Evolutionary conservation across 371 early-diverging fungal genomes (phyloP), one percentile per base, ranked within the genome.

Genomic region (Mortierella sp.): DNA sequence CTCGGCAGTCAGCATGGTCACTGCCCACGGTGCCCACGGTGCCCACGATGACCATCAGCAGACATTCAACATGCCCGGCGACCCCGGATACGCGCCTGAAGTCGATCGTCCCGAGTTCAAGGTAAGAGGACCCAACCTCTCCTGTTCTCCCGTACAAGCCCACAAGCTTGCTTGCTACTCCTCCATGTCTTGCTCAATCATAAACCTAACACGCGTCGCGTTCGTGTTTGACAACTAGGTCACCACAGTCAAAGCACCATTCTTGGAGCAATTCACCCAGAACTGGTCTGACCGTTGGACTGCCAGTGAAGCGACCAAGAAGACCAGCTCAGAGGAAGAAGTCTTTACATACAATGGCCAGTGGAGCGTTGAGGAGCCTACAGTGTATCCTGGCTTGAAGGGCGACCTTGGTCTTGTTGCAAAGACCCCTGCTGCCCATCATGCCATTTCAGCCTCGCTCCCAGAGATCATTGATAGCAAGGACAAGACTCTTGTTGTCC

Each of bases 401-500:
- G 87, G 85, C 34, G 93, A 95, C 77, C 70, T 81, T 51, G 92
- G 89, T 13, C 79, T 95, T 46, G 90, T 92, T 16, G 86, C 76
- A 80, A 95, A 80, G 92, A 89, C 65, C 86, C 88, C 61, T 72
- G 92, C 68, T 90, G 90, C 90, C 86, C 89, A 89, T 47, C 83
- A 96, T 72, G 92, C 94, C 44, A 84, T 91, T 63, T 87, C 96
- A 7, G 88, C 95, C 17, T 85, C 88, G 53, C 80, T 94, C 59
- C 84, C 87, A 54, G 86, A 90, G 77, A 85, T 90, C 37, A 87
- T 96, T 71, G 86, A 86, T 74, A 93, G 89, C 82, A 88, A 86
- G 79, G 90, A 79, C 76, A 93, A 92, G 76, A 79, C 91, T 50
- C 83, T 97, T 47, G 95, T 98, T 17, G 85, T 96, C 56, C 98